phyloP scores from a whole-genome alignment of 768 basidiomycete species.

The Cantharellus anzutake region DNA sequence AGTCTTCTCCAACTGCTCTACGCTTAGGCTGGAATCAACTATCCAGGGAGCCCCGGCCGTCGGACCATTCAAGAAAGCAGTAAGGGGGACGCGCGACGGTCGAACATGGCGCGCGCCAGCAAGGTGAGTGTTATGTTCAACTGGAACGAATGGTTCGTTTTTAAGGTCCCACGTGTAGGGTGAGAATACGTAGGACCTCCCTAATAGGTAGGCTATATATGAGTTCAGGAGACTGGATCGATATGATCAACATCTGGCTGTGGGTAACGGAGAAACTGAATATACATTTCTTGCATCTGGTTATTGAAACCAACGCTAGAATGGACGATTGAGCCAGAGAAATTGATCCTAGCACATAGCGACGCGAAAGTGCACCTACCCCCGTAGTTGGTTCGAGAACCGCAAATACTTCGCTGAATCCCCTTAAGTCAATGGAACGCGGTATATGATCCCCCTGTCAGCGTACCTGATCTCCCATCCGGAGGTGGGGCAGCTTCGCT shows the following conservation, averaged over 20 bases:
- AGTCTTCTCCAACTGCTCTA: constrained; percentile 10
- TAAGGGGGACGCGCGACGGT: constrained; percentile 4
- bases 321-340: not conserved
- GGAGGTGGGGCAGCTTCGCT: not conserved
- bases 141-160: not conserved
- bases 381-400: constrained; percentile 1
- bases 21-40: constrained; percentile 6
- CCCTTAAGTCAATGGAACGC: not conserved
- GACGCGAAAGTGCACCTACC: not conserved
- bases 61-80: constrained; percentile 5
- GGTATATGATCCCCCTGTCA: not conserved
- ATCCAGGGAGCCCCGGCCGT: constrained; percentile 13
- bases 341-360: not conserved
- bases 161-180: constrained; percentile 3
- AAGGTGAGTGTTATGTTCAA: not conserved
- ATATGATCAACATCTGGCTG: not conserved
- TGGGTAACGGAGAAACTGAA: not conserved
- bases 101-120: not conserved
- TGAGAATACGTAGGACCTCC: constrained; percentile 3
- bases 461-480: not conserved
- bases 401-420: not conserved
- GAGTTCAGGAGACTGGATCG: not conserved
- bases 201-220: not conserved
- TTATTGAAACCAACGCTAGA: constrained; percentile 1
- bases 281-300: not conserved